phyloP scores from a whole-genome alignment of 106 monocot genomes.

The Dendrobium officinale region DNA sequence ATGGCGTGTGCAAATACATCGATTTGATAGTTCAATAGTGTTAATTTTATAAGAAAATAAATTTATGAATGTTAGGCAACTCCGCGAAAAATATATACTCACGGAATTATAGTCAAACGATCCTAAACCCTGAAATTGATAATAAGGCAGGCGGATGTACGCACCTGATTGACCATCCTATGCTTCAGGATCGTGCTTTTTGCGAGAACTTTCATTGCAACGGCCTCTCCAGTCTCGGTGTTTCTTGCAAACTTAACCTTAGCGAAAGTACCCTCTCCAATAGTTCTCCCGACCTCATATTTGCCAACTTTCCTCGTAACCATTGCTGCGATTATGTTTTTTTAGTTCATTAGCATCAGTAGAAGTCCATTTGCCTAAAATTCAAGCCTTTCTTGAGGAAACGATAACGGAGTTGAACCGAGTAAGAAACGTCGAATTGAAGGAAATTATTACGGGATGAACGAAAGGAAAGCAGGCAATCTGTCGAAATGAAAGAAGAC shows the following conservation, averaged over 20 bases:
- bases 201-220: conserved; percentile 77
- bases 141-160: background rate
- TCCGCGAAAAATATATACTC: too few relatives aligned
- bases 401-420: background rate
- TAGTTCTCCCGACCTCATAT: conserved; percentile 85
- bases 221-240: conserved; percentile 50
- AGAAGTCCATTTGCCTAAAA: background rate
- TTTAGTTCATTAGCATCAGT: background rate
- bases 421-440: background rate
- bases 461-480: too few relatives aligned
- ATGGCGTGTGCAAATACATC: too few relatives aligned
- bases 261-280: conserved; percentile 86
- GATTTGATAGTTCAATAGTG: too few relatives aligned
- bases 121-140: background rate
- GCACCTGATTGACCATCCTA: conserved; percentile 78
- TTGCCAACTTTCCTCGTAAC: conserved; percentile 64
- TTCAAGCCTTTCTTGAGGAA: too few relatives aligned
- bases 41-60: too few relatives aligned
- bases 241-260: conserved; percentile 93
- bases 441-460: background rate
- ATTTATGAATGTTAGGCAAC: too few relatives aligned
- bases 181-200: conserved; percentile 68
- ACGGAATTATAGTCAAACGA: too few relatives aligned
- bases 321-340: conserved; percentile 7
- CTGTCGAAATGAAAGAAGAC: too few relatives aligned